Evolutionary conservation across 2,329 filamentous ascomycete species (phyloP).

Genomic region (Calcarisporium arbuscula): DNA sequence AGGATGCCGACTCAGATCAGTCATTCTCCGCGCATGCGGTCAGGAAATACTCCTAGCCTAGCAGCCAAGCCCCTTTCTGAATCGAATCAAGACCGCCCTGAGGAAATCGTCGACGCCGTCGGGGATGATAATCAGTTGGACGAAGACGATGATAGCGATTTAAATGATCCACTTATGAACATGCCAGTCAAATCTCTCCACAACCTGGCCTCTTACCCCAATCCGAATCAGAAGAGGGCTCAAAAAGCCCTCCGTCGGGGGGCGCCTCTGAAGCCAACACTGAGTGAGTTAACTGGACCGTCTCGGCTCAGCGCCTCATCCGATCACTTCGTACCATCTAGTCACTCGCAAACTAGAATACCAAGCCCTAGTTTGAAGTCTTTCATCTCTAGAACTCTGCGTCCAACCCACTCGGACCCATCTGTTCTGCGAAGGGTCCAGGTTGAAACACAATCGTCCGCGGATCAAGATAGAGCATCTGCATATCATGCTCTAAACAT

Average conservation of each 20-base stretch:
- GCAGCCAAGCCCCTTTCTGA: background rate
- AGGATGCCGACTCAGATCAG: slow-evolving; percentile 21
- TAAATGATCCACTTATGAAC: slow-evolving; percentile 28
- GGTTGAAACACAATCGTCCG: slow-evolving; percentile 8
- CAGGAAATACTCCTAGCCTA: slow-evolving; percentile 16
- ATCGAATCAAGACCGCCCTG: background rate
- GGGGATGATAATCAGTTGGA: too few relatives aligned
- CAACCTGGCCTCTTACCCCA: slow-evolving; percentile 50
- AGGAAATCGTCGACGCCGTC: slow-evolving; percentile 14
- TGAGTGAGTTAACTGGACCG: slow-evolving; percentile 1
- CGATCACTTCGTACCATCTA: too few relatives aligned
- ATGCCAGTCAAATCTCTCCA: slow-evolving; percentile 42
- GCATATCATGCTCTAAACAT: slow-evolving; percentile 1
- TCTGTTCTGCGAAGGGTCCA: slow-evolving; percentile 5
- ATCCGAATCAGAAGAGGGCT: slow-evolving; percentile 47
- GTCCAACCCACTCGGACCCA: slow-evolving; percentile 10
- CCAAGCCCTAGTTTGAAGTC: too few relatives aligned
- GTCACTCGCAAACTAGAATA: too few relatives aligned
- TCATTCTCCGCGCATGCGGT: slow-evolving; percentile 19
- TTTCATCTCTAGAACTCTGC: slow-evolving; percentile 5
- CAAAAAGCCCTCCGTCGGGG: slow-evolving; percentile 37
- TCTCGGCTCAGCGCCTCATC: background rate
- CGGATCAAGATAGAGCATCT: slow-evolving; percentile 4
- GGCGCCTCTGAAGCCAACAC: slow-evolving; percentile 17
- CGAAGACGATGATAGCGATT: slow-evolving; percentile 20